These are phyloP conservation scores for Conringia planisiliqua DNA, from an alignment of 345 rosid genomes.

Conservation along the genomic window DNA sequence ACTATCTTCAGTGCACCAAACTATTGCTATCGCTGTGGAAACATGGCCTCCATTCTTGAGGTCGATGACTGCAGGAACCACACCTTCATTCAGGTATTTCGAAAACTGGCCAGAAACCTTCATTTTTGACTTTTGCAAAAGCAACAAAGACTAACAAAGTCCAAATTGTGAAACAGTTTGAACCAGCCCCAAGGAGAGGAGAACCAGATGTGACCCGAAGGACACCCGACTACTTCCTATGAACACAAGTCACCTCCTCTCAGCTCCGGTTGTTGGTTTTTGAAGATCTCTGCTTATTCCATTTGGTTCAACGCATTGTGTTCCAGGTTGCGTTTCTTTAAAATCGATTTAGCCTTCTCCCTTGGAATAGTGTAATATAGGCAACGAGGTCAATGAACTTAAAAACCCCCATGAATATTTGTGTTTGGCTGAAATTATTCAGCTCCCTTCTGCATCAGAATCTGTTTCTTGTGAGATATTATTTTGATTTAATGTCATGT, in stretches of 20 bases:
- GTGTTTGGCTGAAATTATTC: constrained; percentile 29
- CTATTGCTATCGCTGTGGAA: constrained; percentile 98
- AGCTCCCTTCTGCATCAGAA: constrained; percentile 23
- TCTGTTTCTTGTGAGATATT: constrained; percentile 21
- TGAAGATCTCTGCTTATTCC: constrained; percentile 30
- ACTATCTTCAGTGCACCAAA: constrained; percentile 97
- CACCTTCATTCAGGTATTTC: constrained; percentile 83
- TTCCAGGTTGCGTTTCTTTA: neutral
- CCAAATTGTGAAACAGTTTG: constrained; percentile 55
- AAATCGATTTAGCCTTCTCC: constrained; percentile 12
- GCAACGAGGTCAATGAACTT: constrained; percentile 27
- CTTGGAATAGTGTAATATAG: constrained; percentile 34
- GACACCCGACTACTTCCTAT: constrained; percentile 93
- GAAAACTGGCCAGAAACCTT: neutral
- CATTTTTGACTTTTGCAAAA: neutral
- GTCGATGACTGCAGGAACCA: constrained; percentile 90
- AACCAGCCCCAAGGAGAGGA: constrained; percentile 99
- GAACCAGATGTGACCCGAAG: constrained; percentile 97
- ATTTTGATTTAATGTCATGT: neutral
- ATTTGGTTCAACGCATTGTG: constrained; percentile 32
- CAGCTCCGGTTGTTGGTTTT: constrained; percentile 30
- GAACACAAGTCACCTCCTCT: constrained; percentile 20
- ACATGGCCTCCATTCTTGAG: constrained; percentile 99
- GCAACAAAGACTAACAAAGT: neutral
- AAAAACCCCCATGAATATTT: constrained; percentile 18